Base-by-base conservation (phyloP, 139 green algal genomes). In the Monoraphidium neglectum region DNA sequence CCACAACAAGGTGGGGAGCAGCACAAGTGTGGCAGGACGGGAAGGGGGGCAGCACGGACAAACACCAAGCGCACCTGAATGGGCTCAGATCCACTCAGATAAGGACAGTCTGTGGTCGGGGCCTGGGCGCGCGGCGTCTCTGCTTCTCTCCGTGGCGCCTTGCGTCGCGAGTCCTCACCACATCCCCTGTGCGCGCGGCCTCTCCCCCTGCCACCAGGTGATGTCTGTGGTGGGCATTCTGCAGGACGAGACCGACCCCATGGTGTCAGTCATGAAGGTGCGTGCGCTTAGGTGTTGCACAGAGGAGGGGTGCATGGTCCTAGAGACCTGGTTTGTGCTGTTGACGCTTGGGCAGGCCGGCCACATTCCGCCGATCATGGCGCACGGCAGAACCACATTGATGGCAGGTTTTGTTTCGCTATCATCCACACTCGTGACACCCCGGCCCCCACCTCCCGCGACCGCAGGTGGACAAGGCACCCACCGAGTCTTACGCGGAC, bases 261-360 rank as follows among this genome's bases (percentile, higher is more conserved):
- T 98, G 89, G 96, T 99, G 37, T 96, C 86, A 28, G 97, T 99
- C 36, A 99, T 99, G 97, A 99, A 99, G 89, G 93, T 94, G 47
- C 21, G 67, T 37, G 4, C 6, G 47, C 47, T 56, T 37, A 32
- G 10, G 2, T 37, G n/a, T n/a, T n/a, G n/a, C n/a, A n/a, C n/a
- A n/a, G n/a, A n/a, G n/a, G n/a, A n/a, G n/a, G n/a, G 5, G 32
- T 57, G 33, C 18, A 65, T 5, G 15, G 35, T 80, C 18, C 59
- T 21, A 3, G 10, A 30, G n/a, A n/a, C n/a, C n/a, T n/a, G n/a
- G n/a, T 15, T 56, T 12, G 13, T 56, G 47, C 47, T 56, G 47
- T 15, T 56, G 47, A 12, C 16, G 47, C 47, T 56, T 12, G 13
- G 12, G 47, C 47, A 24, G 47, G 13, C 16, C 13, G 13, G 12